These are phyloP conservation scores for Pinus albicaulis DNA, from an alignment of 75 land plant genomes.

Conservation along the genomic window DNA sequence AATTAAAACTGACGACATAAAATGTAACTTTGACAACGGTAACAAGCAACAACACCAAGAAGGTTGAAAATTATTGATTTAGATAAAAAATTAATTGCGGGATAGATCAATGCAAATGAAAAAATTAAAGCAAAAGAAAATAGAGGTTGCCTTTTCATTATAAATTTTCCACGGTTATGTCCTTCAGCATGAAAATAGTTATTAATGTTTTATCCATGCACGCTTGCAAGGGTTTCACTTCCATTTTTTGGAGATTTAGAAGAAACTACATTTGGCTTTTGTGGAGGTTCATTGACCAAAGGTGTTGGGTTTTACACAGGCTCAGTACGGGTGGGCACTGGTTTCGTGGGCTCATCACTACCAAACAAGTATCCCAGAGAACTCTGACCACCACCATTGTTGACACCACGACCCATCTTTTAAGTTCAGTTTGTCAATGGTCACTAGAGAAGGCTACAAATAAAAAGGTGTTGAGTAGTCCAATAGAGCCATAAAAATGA, in stretches of 20 bases:
- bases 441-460: too few species aligned
- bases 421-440: too few species aligned
- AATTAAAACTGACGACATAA: background rate
- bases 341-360: slow-evolving; percentile 24
- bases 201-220: too few species aligned
- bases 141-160: slow-evolving; percentile 14
- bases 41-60: background rate
- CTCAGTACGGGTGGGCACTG: slow-evolving; percentile 9
- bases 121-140: background rate
- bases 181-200: too few species aligned
- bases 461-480: too few species aligned
- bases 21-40: background rate
- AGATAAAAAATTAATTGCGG: background rate
- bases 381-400: slow-evolving; percentile 53
- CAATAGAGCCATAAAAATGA: too few species aligned
- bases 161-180: too few species aligned
- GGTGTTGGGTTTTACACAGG: slow-evolving; percentile 14
- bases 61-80: too few species aligned
- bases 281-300: slow-evolving; percentile 14
- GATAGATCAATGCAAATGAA: background rate
- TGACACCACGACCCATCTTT: slow-evolving; percentile 52
- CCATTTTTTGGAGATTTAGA: slow-evolving; percentile 16
- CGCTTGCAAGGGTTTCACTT: slow-evolving; percentile 53
- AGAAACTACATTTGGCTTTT: slow-evolving; percentile 6
- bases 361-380: slow-evolving; percentile 60